Percentiles rank a stretch among this genome's conserved stretches.
Conservation (phyloP, 495 filamentous ascomycete species). For the Tuber indicum region DNA sequence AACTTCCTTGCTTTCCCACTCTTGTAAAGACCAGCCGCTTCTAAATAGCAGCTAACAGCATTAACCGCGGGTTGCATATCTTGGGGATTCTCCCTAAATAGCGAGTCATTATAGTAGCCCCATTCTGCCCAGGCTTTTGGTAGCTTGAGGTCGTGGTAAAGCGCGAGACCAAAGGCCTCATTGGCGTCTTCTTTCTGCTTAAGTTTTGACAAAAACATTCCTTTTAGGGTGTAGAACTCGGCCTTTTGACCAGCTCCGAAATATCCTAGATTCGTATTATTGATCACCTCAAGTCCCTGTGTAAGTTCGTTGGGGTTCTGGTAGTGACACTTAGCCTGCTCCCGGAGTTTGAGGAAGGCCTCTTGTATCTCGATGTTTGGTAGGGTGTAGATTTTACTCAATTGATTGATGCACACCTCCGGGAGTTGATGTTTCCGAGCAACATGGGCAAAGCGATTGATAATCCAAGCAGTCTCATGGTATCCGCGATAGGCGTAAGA, state of each 20-base stretch:
- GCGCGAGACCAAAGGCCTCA: conserved; percentile 83
- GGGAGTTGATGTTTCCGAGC: conserved; percentile 94
- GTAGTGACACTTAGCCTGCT: conserved; percentile 98
- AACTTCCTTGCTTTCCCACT: conserved; percentile 92
- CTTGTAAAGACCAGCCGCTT: conserved; percentile 93
- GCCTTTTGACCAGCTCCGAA: conserved; percentile 94
- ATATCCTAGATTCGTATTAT: conserved; percentile 98
- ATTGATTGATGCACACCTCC: conserved; percentile 92
- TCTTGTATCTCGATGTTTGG: conserved; percentile 99
- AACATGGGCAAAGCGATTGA: conserved; percentile 97
- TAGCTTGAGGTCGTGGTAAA: conserved; percentile 90
- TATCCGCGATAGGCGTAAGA: conserved; percentile 96
- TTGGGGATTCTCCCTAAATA: conserved; percentile 80
- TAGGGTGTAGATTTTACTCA: conserved; percentile 95
- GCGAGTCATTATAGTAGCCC: conserved; percentile 93
- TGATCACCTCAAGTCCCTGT: conserved; percentile 93
- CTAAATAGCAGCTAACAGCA: conserved; percentile 90
- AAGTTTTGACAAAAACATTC: conserved; percentile 97
- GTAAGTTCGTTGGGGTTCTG: conserved; percentile 87
- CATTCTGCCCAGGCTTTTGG: conserved; percentile 99
- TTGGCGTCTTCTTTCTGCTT: conserved; percentile 82
- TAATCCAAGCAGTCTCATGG: conserved; percentile 99
- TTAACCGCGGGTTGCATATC: conserved; percentile 76
- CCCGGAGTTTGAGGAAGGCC: conserved; percentile 91
- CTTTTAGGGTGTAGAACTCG: conserved; percentile 98